These are phyloP conservation scores for Suillus ampliporus DNA, from an alignment of 768 basidiomycete genomes.

Conservation along the genomic window DNA sequence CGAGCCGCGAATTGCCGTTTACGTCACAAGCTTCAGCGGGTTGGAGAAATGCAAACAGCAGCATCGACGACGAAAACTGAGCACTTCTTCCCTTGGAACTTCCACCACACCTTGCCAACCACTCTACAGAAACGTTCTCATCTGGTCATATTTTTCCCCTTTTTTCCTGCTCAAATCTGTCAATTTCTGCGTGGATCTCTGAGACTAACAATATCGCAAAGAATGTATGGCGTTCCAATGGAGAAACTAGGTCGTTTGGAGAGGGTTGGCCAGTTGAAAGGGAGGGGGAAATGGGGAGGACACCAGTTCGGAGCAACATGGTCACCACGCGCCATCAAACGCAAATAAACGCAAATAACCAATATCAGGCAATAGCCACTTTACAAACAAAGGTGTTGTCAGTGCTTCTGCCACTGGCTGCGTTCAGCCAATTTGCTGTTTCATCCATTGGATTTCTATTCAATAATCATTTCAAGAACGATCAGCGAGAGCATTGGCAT, in stretches of 20 bases:
- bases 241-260: constrained; percentile 1
- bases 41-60: constrained; percentile 25
- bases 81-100: constrained; percentile 40
- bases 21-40: constrained; percentile 23
- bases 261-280: constrained; percentile 22
- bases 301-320: constrained; percentile 28
- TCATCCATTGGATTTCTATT: neutral
- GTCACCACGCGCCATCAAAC: constrained; percentile 15
- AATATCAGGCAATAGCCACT: constrained; percentile 37
- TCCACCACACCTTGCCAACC: constrained; percentile 32
- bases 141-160: constrained; percentile 12
- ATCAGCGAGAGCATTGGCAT: neutral
- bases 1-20: constrained; percentile 32
- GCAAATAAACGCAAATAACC: constrained; percentile 36
- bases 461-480: neutral
- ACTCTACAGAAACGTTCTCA: constrained; percentile 12
- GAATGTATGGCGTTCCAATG: neutral
- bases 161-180: constrained; percentile 12
- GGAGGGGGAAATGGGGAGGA: constrained; percentile 30
- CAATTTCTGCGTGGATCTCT: neutral
- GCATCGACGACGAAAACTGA: constrained; percentile 26
- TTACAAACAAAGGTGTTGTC: constrained; percentile 37
- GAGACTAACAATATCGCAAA: constrained; percentile 4
- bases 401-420: constrained; percentile 23
- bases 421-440: constrained; percentile 16